Conservation (phyloP, 225 moss, liverwort and hornwort genomes). For the Lunularia cruciata region DNA sequence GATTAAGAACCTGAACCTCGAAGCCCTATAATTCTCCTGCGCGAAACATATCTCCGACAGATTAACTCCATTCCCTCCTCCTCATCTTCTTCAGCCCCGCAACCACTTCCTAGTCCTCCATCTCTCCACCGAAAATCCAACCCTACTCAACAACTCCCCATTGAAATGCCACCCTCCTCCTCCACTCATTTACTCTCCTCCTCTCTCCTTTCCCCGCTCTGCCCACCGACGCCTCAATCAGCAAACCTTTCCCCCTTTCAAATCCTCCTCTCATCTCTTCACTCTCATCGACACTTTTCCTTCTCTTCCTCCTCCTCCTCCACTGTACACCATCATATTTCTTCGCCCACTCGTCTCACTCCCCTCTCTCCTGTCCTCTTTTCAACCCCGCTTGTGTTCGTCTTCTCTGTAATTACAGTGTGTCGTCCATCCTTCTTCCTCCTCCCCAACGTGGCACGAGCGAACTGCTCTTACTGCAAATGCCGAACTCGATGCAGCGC, state of each 20-base stretch:
- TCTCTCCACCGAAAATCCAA: neutral
- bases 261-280: neutral
- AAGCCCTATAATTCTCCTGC: neutral
- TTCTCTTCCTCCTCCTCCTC: neutral
- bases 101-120: slow-evolving; percentile 1
- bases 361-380: neutral
- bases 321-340: no score
- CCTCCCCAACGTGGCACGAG: slow-evolving; percentile 18
- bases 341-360: neutral
- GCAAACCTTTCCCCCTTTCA: neutral
- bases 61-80: neutral
- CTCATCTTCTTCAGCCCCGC: neutral
- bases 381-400: slow-evolving; percentile 14
- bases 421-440: neutral
- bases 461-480: slow-evolving; percentile 16
- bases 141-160: slow-evolving; percentile 2
- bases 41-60: no score
- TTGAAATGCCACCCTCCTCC: neutral
- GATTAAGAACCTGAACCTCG: neutral
- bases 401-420: slow-evolving; percentile 14
- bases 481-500: slow-evolving; percentile 15
- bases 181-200: neutral
- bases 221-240: slow-evolving; percentile 7
- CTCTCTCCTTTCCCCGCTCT: no score
- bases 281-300: neutral